A percentile compares a stretch with the other conserved stretches of the same genome.
Conservation (phyloP, 345 rosid genomes). For the Iberis pinnata region DNA sequence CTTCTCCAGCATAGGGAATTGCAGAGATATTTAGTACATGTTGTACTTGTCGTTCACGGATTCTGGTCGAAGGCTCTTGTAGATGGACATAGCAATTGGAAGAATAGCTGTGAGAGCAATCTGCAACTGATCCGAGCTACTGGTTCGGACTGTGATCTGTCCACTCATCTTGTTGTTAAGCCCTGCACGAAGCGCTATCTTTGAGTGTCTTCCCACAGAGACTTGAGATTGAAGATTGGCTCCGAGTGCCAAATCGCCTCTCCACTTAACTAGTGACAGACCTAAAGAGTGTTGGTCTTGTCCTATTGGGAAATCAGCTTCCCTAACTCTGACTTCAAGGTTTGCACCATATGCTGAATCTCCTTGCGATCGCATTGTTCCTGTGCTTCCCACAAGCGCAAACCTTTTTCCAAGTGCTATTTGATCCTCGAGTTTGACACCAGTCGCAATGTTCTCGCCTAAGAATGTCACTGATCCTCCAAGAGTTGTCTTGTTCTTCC, state of each 20-base stretch:
- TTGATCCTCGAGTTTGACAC: constrained; percentile 85
- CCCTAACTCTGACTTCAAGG: constrained; percentile 72
- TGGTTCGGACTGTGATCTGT: constrained; percentile 66
- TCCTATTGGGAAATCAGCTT: constrained; percentile 78
- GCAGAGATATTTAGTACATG: constrained; percentile 44
- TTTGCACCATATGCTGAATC: constrained; percentile 90
- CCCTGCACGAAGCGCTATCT: constrained; percentile 82
- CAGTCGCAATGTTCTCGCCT: constrained; percentile 80
- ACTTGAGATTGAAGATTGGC: constrained; percentile 88
- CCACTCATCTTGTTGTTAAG: constrained; percentile 92
- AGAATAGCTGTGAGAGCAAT: constrained; percentile 65
- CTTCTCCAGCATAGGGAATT: constrained; percentile 7
- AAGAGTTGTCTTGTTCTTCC: constrained; percentile 61
- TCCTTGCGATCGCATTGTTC: constrained; percentile 64
- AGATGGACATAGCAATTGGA: constrained; percentile 63
- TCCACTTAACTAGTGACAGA: constrained; percentile 86
- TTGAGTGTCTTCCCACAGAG: constrained; percentile 63
- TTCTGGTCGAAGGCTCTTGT: constrained; percentile 64
- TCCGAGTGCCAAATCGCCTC: constrained; percentile 84
- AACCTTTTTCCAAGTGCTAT: constrained; percentile 67
- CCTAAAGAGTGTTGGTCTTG: constrained; percentile 88
- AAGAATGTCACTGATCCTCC: constrained; percentile 75
- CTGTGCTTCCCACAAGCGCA: constrained; percentile 75
- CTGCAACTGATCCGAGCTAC: constrained; percentile 94
- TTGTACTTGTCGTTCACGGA: constrained; percentile 45